A percentile compares a stretch with the other conserved stretches of the same genome.
These are phyloP conservation scores for Boletus subparvulus DNA, from an alignment of 768 basidiomycete genomes.

Conservation along the genomic window DNA sequence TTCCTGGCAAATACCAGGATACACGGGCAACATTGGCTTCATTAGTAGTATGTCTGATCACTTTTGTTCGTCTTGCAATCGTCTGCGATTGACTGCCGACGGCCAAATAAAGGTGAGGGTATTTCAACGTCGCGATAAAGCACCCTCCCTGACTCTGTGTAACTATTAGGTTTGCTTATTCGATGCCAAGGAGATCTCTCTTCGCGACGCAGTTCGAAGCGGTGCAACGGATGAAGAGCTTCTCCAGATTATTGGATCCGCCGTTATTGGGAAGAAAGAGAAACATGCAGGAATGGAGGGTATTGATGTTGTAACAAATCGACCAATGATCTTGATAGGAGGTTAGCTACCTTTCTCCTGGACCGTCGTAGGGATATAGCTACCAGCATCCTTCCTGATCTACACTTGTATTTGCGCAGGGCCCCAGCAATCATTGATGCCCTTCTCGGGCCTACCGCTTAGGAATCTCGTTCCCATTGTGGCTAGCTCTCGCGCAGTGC, in stretches of 20 bases:
- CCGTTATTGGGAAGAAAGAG: slow-evolving; percentile 69
- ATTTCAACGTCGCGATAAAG: not conserved
- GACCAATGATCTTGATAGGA: slow-evolving; percentile 92
- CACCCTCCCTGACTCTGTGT: slow-evolving; percentile 1
- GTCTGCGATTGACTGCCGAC: slow-evolving; percentile 83
- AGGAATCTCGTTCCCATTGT: not conserved
- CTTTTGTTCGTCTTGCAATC: slow-evolving; percentile 83
- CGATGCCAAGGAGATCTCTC: slow-evolving; percentile 78
- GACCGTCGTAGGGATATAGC: slow-evolving; percentile 15
- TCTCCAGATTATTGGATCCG: slow-evolving; percentile 57
- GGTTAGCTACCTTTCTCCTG: slow-evolving; percentile 63
- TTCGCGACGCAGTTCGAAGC: slow-evolving; percentile 69
- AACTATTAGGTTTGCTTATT: slow-evolving; percentile 75
- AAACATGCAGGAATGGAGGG: slow-evolving; percentile 85
- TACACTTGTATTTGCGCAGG: slow-evolving; percentile 25
- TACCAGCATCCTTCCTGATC: slow-evolving; percentile 25
- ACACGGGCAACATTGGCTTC: slow-evolving; percentile 74
- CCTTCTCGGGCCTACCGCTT: not conserved
- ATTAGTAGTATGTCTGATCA: slow-evolving; percentile 95
- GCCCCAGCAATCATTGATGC: not conserved
- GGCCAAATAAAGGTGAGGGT: slow-evolving; percentile 77
- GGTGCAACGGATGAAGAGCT: slow-evolving; percentile 66
- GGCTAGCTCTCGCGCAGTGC: not conserved
- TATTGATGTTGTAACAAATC: slow-evolving; percentile 72
- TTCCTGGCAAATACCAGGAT: slow-evolving; percentile 72